Percentiles rank a stretch among this genome's conserved stretches.
Conservation (phyloP, 2,329 filamentous ascomycete species). For the Zelopaecilomyces penicillatus region DNA sequence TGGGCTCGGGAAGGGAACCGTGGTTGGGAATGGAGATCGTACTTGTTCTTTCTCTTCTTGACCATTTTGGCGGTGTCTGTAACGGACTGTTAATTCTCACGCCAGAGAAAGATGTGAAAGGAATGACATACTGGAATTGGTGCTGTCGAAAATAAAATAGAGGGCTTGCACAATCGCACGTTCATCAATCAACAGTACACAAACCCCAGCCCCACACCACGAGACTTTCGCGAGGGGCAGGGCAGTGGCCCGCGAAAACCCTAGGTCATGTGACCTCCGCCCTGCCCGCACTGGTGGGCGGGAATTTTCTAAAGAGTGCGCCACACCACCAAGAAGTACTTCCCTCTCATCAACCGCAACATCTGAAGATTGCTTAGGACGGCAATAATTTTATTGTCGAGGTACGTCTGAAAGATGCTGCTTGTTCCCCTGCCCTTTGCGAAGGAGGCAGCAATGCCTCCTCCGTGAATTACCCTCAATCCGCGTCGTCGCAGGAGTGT, state of each 20-base stretch:
- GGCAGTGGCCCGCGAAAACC: constrained; percentile 15
- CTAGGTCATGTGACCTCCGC: constrained; percentile 18
- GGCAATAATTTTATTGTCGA: constrained; percentile 53
- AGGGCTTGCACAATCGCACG: constrained; percentile 11
- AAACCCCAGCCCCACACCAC: constrained; percentile 1
- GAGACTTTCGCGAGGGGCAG: constrained; percentile 11
- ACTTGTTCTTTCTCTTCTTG: constrained; percentile 67
- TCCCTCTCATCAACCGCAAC: constrained; percentile 29
- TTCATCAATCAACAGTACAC: neutral
- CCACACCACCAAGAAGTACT: constrained; percentile 18
- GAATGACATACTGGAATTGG: constrained; percentile 19
- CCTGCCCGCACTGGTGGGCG: constrained; percentile 6
- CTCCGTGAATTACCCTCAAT: constrained; percentile 19
- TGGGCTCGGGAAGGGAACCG: too few relatives aligned
- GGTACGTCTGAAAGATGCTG: constrained; percentile 51
- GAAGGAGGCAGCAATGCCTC: constrained; percentile 20
- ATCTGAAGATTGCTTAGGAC: constrained; percentile 56
- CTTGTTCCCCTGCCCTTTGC: constrained; percentile 18
- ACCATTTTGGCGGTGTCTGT: constrained; percentile 56
- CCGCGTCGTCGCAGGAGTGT: neutral
- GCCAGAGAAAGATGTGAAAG: constrained; percentile 13
- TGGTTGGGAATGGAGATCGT: constrained; percentile 22
- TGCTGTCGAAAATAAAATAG: constrained; percentile 9
- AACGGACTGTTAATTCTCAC: constrained; percentile 26
- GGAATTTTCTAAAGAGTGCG: constrained; percentile 22